Percentiles rank a stretch among this genome's conserved stretches.
Conservation (phyloP, 306 rosid species). For the Fragaria nilgerrensis region DNA sequence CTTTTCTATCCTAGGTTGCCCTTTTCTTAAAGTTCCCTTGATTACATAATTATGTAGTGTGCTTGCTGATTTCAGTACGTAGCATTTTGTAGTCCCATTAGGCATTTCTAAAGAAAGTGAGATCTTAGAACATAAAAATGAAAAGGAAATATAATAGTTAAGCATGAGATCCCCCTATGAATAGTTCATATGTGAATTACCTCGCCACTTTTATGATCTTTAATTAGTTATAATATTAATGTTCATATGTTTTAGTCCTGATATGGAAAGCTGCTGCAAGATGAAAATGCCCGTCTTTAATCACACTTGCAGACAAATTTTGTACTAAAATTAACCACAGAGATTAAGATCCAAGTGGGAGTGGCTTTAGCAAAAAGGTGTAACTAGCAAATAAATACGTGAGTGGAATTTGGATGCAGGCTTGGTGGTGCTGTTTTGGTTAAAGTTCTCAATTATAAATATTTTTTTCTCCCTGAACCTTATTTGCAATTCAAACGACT, state of each 20-base stretch:
- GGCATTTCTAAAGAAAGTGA: not conserved
- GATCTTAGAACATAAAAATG: not conserved
- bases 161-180: not conserved
- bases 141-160: not conserved
- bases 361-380: not conserved
- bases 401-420: not conserved
- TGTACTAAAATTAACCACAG: not conserved
- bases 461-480: not conserved
- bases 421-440: not conserved
- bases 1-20: not conserved
- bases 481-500: not conserved
- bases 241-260: not conserved
- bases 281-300: not conserved
- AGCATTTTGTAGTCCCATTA: not conserved
- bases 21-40: not conserved
- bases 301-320: not conserved
- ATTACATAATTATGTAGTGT: not conserved
- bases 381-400: not conserved
- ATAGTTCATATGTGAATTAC: not conserved
- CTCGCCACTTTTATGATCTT: not conserved
- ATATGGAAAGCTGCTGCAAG: not conserved
- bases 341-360: not conserved
- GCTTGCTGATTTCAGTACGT: not conserved
- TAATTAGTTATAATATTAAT: not conserved
- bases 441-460: not conserved